Conservation (phyloP, 306 rosid species). For the Bauhinia variegata region DNA sequence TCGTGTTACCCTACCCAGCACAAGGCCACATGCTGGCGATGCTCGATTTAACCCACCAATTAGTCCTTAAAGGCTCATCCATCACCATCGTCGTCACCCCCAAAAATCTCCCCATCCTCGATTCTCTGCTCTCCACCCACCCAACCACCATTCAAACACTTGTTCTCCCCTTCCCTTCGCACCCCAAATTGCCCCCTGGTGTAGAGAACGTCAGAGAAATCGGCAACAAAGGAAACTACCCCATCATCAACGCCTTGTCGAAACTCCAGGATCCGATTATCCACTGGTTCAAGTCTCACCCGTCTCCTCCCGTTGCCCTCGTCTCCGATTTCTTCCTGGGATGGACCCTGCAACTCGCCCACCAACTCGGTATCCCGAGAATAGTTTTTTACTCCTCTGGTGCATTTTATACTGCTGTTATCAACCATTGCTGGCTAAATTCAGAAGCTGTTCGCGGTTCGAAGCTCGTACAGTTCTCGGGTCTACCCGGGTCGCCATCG, state of each 20-base stretch:
- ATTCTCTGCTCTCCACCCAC: constrained; percentile 57
- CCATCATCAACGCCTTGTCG: constrained; percentile 44
- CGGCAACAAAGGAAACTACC: constrained; percentile 60
- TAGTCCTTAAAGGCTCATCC: constrained; percentile 42
- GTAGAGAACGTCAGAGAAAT: constrained; percentile 56
- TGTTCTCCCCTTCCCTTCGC: constrained; percentile 62
- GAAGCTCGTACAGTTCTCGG: too few species aligned
- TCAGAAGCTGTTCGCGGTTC: neutral
- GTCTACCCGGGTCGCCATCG: constrained; percentile 34
- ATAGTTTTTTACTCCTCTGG: neutral
- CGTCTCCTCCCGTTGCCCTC: constrained; percentile 39
- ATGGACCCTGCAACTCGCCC: constrained; percentile 45
- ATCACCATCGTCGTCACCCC: constrained; percentile 67
- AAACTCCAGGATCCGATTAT: constrained; percentile 37
- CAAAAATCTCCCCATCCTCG: constrained; percentile 52
- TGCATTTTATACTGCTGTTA: constrained; percentile 28
- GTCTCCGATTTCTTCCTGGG: constrained; percentile 55
- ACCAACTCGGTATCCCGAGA: constrained; percentile 33
- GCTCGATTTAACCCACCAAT: constrained; percentile 59
- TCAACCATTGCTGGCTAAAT: constrained; percentile 31
- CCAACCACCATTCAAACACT: constrained; percentile 53
- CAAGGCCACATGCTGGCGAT: constrained; percentile 72
- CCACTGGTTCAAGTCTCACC: constrained; percentile 41
- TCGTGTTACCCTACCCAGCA: constrained; percentile 73
- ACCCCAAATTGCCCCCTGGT: constrained; percentile 58